Evolutionary conservation across 495 filamentous ascomycete species (phyloP), one percentile per base, ranked within the genome.

Genomic region (Immersiella caudata): DNA sequence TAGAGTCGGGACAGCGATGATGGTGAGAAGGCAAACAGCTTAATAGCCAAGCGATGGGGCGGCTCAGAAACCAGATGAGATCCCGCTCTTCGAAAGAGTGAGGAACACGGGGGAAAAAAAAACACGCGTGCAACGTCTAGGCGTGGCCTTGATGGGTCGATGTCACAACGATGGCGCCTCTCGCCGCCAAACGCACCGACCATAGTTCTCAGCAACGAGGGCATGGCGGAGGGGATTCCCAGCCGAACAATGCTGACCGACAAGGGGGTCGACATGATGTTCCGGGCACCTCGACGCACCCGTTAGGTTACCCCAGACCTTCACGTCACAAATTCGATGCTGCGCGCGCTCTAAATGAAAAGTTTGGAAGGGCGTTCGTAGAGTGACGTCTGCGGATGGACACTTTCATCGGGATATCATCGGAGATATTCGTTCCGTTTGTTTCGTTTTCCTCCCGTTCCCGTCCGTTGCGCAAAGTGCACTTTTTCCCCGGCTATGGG

Each of bases 391-490:
- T 46, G 24, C 11, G 21, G 26, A 33, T 3, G 2, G 26, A 29
- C 8, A 18, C 5, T 26, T 2, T 6, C 9, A 7, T n/a, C 56
- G 56, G 56, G 24, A 33, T 46, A 46, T 46, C 40, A 46, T 46
- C 56, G 56, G 56, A 59, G 25, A 59, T 59, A 33, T 59, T 59
- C 24, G 56, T 27, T 59, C 56, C 56, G 56, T 20, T 59, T 59
- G 56, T 59, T 59, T 59, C 24, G 40, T 46, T 46, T 46, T 8
- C 40, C 40, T 6, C 40, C 40, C 40, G 40, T 46, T 46, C 40
- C 16, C 16, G n/a, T n/a, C n/a, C n/a, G n/a, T n/a, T n/a, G 9
- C 40, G 40, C 29, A 33, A 33, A 33, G 29, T 33, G 29, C 29
- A 46, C 11, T 18, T 46, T 18, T 46, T 46, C 16, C 40, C 40